A percentile compares a stretch with the other conserved stretches of the same genome.
Evolutionary conservation across 495 filamentous ascomycete genomes (phyloP).

Genomic region (Jackrogersella multiformis): DNA sequence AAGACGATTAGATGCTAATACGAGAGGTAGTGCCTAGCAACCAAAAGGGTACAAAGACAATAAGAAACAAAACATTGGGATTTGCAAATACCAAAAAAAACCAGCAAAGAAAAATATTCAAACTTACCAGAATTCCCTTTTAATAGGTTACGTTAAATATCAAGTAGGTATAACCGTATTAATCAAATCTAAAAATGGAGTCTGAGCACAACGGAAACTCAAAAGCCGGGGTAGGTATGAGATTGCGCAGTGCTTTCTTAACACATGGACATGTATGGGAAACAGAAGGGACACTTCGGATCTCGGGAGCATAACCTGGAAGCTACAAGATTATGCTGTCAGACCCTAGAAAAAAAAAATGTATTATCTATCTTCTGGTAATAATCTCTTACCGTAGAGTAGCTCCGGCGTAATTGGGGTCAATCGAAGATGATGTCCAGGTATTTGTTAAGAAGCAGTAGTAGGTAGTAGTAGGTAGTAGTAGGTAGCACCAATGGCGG

Average conservation of each 20-base stretch:
- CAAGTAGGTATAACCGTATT: neutral
- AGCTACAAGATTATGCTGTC: conserved; percentile 27
- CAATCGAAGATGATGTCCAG: neutral
- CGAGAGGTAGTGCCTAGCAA: conserved; percentile 14
- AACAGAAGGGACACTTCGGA: conserved; percentile 11
- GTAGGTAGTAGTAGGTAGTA: neutral
- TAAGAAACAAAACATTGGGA: conserved; percentile 29
- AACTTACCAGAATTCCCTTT: neutral
- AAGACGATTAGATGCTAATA: conserved; percentile 27
- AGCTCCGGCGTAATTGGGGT: conserved; percentile 1
- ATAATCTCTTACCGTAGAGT: conserved; percentile 22
- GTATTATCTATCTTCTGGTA: neutral
- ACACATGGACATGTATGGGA: conserved; percentile 9
- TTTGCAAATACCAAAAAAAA: conserved; percentile 28
- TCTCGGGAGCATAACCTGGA: conserved; percentile 15
- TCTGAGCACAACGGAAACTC: conserved; percentile 13
- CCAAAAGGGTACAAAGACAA: conserved; percentile 9
- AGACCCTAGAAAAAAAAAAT: conserved; percentile 25
- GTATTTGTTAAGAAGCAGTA: neutral
- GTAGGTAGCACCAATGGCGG: neutral
- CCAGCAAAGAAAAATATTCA: neutral
- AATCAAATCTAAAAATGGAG: conserved; percentile 6
- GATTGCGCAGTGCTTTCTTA: conserved; percentile 1
- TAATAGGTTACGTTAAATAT: neutral
- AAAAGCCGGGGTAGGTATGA: conserved; percentile 9